Evolutionary conservation across 1,139 yeast genomes (phyloP).

Genomic region (Pneumocystis wakefieldiae): DNA sequence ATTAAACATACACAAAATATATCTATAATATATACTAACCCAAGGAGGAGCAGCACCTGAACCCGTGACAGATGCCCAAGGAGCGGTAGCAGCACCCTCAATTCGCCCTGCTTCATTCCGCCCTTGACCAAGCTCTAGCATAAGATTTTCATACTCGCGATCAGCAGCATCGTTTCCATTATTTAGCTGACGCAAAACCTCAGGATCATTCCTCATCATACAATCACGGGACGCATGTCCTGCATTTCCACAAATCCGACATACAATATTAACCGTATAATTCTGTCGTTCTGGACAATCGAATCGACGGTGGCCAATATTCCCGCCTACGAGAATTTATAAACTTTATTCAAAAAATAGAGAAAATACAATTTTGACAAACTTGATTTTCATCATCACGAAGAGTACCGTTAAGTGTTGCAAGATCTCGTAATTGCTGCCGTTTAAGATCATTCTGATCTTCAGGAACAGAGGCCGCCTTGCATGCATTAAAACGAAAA

Average conservation of each 20-base stretch:
- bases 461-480: constrained; percentile 61
- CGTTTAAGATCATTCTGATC: constrained; percentile 87
- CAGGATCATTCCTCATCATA: constrained; percentile 26
- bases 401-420: constrained; percentile 84
- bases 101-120: constrained; percentile 4
- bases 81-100: constrained; percentile 6
- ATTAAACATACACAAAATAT: constrained; percentile 7
- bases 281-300: constrained; percentile 46
- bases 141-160: constrained; percentile 36
- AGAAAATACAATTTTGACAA: constrained; percentile 33
- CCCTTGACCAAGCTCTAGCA: constrained; percentile 30
- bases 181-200: constrained; percentile 3
- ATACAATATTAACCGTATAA: constrained; percentile 45
- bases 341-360: not conserved
- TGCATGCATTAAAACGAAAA: not conserved
- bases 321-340: constrained; percentile 26
- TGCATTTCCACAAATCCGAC: constrained; percentile 60
- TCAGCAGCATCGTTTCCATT: constrained; percentile 24
- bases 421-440: constrained; percentile 80
- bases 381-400: constrained; percentile 65
- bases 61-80: not conserved
- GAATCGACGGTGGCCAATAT: constrained; percentile 44
- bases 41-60: constrained; percentile 2
- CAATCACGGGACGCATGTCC: constrained; percentile 91
- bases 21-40: not conserved